phyloP scores from a whole-genome alignment of 768 basidiomycete genomes.

The Solioccasus polychromus region DNA sequence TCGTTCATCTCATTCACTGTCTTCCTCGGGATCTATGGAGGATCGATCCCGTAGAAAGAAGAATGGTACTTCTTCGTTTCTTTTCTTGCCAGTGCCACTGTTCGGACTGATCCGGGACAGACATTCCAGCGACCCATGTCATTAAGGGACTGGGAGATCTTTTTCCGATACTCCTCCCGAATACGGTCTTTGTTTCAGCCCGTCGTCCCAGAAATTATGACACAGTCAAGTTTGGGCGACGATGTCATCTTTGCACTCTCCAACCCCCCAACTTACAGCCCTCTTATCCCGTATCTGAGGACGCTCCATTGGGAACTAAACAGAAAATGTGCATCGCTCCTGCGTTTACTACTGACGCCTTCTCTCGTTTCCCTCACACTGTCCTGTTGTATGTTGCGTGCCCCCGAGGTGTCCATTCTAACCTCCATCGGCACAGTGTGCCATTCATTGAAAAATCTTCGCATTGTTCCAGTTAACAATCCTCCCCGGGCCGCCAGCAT shows the following conservation, averaged over 20 bases:
- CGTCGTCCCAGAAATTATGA: not conserved
- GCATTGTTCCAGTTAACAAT: no score
- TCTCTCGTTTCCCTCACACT: constrained; percentile 18
- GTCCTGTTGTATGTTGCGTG: constrained; percentile 5
- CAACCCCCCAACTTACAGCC: constrained; percentile 17
- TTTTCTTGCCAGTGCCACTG: not conserved
- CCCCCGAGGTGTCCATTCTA: constrained; percentile 19
- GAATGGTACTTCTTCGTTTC: constrained; percentile 10
- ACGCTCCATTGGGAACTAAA: constrained; percentile 18
- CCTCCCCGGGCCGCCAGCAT: not conserved
- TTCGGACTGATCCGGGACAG: constrained; percentile 16
- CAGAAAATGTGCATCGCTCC: constrained; percentile 16
- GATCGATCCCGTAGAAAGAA: constrained; percentile 3
- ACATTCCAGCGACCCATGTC: constrained; percentile 24
- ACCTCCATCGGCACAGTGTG: constrained; percentile 19
- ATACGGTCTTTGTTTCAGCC: constrained; percentile 13
- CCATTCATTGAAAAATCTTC: constrained; percentile 17
- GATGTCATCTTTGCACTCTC: constrained; percentile 26
- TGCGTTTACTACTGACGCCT: constrained; percentile 21
- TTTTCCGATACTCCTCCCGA: constrained; percentile 26
- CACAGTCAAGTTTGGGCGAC: constrained; percentile 8
- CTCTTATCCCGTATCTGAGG: constrained; percentile 22
- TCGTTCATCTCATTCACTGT: constrained; percentile 21
- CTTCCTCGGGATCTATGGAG: constrained; percentile 31
- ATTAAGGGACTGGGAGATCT: constrained; percentile 26